A percentile compares a stretch with the other conserved stretches of the same genome.
These are phyloP conservation scores for Phylloporus sp. DNA, from an alignment of 768 basidiomycete genomes.

Conservation along the genomic window DNA sequence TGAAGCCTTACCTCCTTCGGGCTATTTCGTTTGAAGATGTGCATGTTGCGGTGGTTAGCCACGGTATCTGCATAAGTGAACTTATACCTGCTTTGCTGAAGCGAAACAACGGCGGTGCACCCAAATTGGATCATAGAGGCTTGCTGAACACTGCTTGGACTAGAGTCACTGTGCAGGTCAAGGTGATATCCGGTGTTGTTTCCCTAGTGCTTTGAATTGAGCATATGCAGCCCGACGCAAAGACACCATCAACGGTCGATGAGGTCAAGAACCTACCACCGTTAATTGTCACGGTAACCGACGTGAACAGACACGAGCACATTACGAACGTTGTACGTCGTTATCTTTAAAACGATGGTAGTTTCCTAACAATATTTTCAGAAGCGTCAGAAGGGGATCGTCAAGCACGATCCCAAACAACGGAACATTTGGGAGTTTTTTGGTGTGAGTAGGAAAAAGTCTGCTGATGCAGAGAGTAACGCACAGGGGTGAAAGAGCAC, in stretches of 20 bases:
- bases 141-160: conserved; percentile 72
- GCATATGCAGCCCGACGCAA: conserved; percentile 26
- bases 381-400: conserved; percentile 73
- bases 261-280: conserved; percentile 27
- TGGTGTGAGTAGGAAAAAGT: conserved; percentile 31
- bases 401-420: conserved; percentile 75
- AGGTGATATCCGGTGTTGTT: conserved; percentile 32
- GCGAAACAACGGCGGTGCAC: conserved; percentile 34
- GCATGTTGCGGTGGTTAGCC: conserved; percentile 69
- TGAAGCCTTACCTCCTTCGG: conserved; percentile 49
- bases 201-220: conserved; percentile 3
- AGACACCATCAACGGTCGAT: conserved; percentile 17
- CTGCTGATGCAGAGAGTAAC: conserved; percentile 11
- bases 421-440: conserved; percentile 75
- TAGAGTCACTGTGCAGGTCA: conserved; percentile 45
- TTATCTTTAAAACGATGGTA: neutral
- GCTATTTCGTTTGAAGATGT: conserved; percentile 37
- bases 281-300: conserved; percentile 43
- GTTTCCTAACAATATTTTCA: conserved; percentile 16
- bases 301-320: conserved; percentile 57
- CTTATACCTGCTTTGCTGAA: conserved; percentile 49
- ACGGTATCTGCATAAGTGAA: conserved; percentile 68
- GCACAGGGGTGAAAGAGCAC: conserved; percentile 5
- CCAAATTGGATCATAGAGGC: conserved; percentile 38
- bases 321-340: conserved; percentile 51